Conservation (phyloP, 768 basidiomycete species). For the Leccinum subgranulosum region DNA sequence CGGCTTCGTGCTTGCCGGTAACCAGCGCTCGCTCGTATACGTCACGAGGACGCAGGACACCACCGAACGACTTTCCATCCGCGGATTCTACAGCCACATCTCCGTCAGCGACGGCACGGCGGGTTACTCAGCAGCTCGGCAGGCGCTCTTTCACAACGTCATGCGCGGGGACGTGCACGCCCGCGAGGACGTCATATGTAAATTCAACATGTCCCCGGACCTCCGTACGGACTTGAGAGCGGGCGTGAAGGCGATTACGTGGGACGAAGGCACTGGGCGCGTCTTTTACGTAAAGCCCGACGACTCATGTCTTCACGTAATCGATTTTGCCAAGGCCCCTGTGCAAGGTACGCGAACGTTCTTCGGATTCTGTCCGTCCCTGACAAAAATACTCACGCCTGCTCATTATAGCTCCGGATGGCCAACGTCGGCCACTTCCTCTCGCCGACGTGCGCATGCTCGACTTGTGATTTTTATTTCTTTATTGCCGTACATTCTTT, state of each 20-base stretch:
- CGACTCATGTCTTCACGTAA: slow-evolving; percentile 40
- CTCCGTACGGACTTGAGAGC: slow-evolving; percentile 16
- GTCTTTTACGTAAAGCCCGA: slow-evolving; percentile 49
- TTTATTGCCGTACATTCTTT: neutral
- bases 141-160: slow-evolving; percentile 20
- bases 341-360: slow-evolving; percentile 24
- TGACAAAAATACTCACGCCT: neutral
- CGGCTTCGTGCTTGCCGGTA: slow-evolving; percentile 31
- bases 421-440: slow-evolving; percentile 30
- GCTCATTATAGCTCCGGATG: slow-evolving; percentile 24
- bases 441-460: slow-evolving; percentile 33
- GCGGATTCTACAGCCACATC: slow-evolving; percentile 33
- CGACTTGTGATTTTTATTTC: slow-evolving; percentile 17
- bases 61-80: slow-evolving; percentile 25
- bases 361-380: neutral
- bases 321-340: slow-evolving; percentile 46
- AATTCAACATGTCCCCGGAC: slow-evolving; percentile 18
- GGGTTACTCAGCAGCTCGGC: slow-evolving; percentile 19
- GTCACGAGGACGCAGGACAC: slow-evolving; percentile 24
- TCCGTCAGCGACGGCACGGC: slow-evolving; percentile 35
- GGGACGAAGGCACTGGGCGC: slow-evolving; percentile 65
- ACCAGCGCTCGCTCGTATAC: slow-evolving; percentile 32
- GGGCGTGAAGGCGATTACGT: slow-evolving; percentile 51
- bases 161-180: slow-evolving; percentile 14
- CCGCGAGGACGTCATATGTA: slow-evolving; percentile 26